A percentile compares a stretch with the other conserved stretches of the same genome.
Evolutionary conservation across 1,284 basidiomycete species (phyloP).

Genomic region (Porogramme epimiltina): DNA sequence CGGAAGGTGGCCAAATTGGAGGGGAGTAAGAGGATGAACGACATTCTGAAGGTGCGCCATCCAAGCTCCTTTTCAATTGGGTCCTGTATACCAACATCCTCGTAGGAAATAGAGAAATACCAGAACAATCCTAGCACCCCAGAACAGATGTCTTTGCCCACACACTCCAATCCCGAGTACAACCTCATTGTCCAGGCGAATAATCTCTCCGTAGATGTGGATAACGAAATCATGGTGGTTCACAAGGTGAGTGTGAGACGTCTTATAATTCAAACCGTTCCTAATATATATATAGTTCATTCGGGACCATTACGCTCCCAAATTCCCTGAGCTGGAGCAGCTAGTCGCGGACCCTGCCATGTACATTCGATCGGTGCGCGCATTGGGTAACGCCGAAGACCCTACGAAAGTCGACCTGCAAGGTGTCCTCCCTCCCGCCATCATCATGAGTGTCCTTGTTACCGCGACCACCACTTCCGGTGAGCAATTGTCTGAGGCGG

Average conservation of each 20-base stretch:
- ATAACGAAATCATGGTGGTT: slow-evolving; percentile 96
- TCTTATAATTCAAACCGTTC: neutral
- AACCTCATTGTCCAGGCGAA: slow-evolving; percentile 96
- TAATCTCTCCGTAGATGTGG: slow-evolving; percentile 97
- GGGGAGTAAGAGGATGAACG: slow-evolving; percentile 81
- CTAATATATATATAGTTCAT: slow-evolving; percentile 70
- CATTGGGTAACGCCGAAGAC: slow-evolving; percentile 87
- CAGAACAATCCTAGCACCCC: slow-evolving; percentile 75
- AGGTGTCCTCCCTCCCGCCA: slow-evolving; percentile 85
- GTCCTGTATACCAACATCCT: neutral
- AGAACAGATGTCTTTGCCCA: slow-evolving; percentile 76
- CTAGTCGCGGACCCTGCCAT: slow-evolving; percentile 90
- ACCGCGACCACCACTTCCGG: slow-evolving; percentile 93
- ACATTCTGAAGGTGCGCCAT: slow-evolving; percentile 77
- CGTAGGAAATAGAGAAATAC: slow-evolving; percentile 87
- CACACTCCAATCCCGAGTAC: slow-evolving; percentile 95
- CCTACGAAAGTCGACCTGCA: slow-evolving; percentile 82
- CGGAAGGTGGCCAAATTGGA: slow-evolving; percentile 88
- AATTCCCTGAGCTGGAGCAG: slow-evolving; percentile 97
- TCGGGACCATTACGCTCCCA: slow-evolving; percentile 94
- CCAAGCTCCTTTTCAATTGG: too few relatives aligned
- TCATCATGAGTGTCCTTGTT: slow-evolving; percentile 95
- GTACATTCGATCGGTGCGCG: slow-evolving; percentile 91
- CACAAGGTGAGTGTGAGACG: slow-evolving; percentile 73
- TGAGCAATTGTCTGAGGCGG: slow-evolving; percentile 64